Conservation (phyloP, 2,329 filamentous ascomycete genomes). For the Fusarium subtropicale region DNA sequence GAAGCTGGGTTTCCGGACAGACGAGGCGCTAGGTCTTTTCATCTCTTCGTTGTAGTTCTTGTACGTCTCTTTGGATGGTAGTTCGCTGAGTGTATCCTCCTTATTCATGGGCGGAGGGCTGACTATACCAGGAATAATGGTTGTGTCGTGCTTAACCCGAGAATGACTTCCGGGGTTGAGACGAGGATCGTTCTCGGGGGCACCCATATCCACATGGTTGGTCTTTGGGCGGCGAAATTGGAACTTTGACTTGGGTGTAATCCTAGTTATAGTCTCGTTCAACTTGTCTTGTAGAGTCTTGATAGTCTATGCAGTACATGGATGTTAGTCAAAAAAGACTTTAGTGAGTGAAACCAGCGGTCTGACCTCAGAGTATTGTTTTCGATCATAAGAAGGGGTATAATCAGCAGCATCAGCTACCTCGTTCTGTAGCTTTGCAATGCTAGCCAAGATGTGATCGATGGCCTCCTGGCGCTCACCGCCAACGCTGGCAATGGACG, state of each 20-base stretch:
- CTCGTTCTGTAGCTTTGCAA: constrained; percentile 83
- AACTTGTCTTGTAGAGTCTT: constrained; percentile 85
- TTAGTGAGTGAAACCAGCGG: neutral
- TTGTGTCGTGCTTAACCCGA: constrained; percentile 44
- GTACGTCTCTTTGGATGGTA: constrained; percentile 49
- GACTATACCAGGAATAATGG: constrained; percentile 11
- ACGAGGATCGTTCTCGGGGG: constrained; percentile 58
- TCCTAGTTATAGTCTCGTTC: constrained; percentile 73
- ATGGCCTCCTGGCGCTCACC: constrained; percentile 84
- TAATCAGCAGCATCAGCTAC: constrained; percentile 86
- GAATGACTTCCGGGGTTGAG: constrained; percentile 53
- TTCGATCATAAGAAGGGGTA: constrained; percentile 89
- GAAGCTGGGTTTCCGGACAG: constrained; percentile 72
- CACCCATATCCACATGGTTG: constrained; percentile 57
- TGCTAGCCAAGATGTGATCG: constrained; percentile 82
- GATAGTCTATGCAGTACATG: constrained; percentile 69
- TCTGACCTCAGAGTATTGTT: constrained; percentile 81
- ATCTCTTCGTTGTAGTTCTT: constrained; percentile 70
- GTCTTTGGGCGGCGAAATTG: constrained; percentile 71
- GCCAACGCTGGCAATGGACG: constrained; percentile 68
- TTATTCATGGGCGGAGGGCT: constrained; percentile 6
- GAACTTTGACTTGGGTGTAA: constrained; percentile 83
- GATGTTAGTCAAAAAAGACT: constrained; percentile 5
- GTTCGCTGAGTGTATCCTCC: constrained; percentile 33
- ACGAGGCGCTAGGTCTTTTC: constrained; percentile 52